These are phyloP conservation scores for Apiospora malaysiana DNA, from an alignment of 2,329 filamentous ascomycete genomes.

Conservation along the genomic window DNA sequence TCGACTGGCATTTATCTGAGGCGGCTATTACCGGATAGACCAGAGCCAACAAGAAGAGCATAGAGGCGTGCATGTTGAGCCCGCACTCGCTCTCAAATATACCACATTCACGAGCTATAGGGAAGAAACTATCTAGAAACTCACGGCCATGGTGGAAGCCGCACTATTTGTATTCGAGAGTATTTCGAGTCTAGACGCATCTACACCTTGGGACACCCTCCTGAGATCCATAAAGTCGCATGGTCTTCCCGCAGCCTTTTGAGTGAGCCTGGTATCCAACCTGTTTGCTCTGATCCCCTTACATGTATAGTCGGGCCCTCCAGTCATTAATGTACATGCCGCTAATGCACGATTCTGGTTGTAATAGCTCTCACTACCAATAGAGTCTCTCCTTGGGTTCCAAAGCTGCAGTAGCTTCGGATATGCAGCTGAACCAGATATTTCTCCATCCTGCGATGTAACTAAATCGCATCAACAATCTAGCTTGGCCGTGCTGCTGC, in stretches of 20 bases:
- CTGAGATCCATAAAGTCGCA: not conserved
- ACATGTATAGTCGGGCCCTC: not conserved
- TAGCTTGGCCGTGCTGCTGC: not conserved
- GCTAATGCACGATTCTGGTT: not conserved
- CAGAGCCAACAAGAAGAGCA: not conserved
- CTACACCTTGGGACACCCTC: not conserved
- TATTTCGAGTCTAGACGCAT: not conserved
- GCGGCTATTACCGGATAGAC: not conserved
- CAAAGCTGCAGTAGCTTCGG: not conserved
- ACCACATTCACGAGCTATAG: not conserved
- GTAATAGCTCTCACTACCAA: not conserved
- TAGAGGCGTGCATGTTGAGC: not conserved
- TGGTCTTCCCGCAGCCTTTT: not conserved
- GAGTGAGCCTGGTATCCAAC: not conserved
- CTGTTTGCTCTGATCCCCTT: not conserved
- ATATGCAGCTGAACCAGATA: not conserved
- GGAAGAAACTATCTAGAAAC: not conserved
- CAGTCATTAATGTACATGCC: not conserved
- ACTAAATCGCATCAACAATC: not conserved
- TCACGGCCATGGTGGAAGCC: not conserved
- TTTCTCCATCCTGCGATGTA: not conserved
- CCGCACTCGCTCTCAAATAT: not conserved
- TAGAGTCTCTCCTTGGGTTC: not conserved
- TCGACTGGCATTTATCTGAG: not conserved
- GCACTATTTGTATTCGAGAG: not conserved